phyloP scores from a whole-genome alignment of 352 stramenopile genomes.

The Pythium volutum region DNA sequence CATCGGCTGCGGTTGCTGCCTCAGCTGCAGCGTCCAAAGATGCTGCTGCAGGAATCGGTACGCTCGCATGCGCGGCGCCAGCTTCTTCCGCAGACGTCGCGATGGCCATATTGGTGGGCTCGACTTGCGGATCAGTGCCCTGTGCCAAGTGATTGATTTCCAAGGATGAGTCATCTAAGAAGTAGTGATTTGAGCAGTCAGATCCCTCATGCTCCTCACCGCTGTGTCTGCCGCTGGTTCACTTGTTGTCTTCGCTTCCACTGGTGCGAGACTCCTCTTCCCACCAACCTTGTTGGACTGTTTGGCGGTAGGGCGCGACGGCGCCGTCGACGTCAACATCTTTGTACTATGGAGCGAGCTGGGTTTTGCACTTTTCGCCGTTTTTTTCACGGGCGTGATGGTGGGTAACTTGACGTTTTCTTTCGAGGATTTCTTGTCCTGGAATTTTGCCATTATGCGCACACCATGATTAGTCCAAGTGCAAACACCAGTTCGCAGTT shows the following conservation, averaged over 20 bases:
- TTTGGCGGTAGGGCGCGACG: not conserved
- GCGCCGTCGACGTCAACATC: slow-evolving; percentile 4
- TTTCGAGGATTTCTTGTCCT: slow-evolving; percentile 26
- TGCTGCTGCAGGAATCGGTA: not conserved
- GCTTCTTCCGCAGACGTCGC: not conserved
- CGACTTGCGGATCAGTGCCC: not conserved
- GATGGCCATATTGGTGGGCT: not conserved
- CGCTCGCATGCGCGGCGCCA: not conserved
- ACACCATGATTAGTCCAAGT: not conserved
- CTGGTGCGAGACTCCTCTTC: not conserved
- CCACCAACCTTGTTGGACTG: not conserved
- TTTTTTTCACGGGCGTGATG: slow-evolving; percentile 32
- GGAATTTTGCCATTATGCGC: slow-evolving; percentile 6
- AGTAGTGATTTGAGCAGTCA: not conserved
- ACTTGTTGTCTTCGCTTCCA: not conserved
- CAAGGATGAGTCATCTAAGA: not conserved
- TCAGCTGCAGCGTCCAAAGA: not conserved
- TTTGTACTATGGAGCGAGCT: slow-evolving; percentile 1
- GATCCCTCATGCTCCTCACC: not conserved
- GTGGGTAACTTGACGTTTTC: slow-evolving; percentile 45
- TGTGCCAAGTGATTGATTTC: not conserved
- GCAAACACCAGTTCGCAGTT: not conserved
- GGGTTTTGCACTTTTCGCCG: slow-evolving; percentile 9
- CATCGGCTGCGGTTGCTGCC: not conserved
- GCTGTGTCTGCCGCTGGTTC: not conserved